phyloP scores from a whole-genome alignment of 306 rosid genomes.

The Comarum palustre region DNA sequence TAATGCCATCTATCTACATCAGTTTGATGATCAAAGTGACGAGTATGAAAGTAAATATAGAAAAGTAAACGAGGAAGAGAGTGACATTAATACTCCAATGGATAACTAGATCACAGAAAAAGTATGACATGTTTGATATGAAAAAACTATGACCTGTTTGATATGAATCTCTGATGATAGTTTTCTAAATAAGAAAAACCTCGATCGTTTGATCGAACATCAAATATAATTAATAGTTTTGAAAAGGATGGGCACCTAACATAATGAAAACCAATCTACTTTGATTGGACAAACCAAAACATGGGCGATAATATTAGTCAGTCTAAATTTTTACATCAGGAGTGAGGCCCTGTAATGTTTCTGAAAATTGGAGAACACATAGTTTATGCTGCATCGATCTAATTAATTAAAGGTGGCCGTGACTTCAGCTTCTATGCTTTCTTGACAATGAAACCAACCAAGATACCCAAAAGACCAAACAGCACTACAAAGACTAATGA shows the following conservation, averaged over 20 bases:
- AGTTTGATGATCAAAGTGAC: too few species aligned
- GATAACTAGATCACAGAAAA: too few species aligned
- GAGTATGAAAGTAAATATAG: too few species aligned
- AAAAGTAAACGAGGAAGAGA: too few species aligned
- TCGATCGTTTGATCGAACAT: neutral
- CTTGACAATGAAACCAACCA: conserved; percentile 35
- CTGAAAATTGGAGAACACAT: neutral
- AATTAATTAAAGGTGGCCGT: neutral
- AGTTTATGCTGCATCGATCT: conserved; percentile 11
- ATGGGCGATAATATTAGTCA: neutral
- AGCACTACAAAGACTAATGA: conserved; percentile 36
- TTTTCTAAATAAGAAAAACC: too few species aligned
- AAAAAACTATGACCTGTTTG: too few species aligned
- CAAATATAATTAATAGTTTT: neutral
- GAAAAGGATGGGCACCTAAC: neutral
- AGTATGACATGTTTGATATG: too few species aligned
- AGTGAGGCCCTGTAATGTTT: neutral
- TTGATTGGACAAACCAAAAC: conserved; percentile 4
- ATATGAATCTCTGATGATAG: too few species aligned
- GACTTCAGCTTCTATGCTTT: conserved; percentile 21
- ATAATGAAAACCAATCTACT: neutral
- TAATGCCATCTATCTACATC: too few species aligned
- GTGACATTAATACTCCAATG: too few species aligned
- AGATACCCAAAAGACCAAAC: conserved; percentile 38
- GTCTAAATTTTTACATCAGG: conserved; percentile 10